Evolutionary conservation across 2,329 filamentous ascomycete genomes (phyloP).

Genomic region (Waltergamsia citrina): DNA sequence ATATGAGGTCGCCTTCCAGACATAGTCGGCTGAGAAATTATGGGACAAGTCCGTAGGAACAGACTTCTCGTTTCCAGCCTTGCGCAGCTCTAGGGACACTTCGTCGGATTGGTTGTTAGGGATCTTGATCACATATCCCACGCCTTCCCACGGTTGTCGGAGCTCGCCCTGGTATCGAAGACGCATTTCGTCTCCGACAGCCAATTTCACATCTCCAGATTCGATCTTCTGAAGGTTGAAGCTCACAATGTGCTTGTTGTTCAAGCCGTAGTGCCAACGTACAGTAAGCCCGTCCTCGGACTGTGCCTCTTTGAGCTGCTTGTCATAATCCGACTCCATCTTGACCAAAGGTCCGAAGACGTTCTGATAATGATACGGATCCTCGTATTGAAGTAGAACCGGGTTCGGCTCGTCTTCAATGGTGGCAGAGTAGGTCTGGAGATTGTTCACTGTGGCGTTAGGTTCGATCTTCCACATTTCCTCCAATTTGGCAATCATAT

Average conservation of each 20-base stretch:
- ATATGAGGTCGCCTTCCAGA: conserved; percentile 99
- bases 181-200: conserved; percentile 97
- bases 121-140: conserved; percentile 98
- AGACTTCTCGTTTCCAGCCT: conserved; percentile 91
- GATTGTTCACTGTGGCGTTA: conserved; percentile 75
- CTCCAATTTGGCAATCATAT: conserved; percentile 92
- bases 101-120: conserved; percentile 99
- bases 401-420: conserved; percentile 93
- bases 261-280: conserved; percentile 88
- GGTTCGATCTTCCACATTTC: conserved; percentile 98
- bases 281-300: conserved; percentile 93
- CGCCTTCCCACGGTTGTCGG: conserved; percentile 87
- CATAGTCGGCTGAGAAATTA: conserved; percentile 97
- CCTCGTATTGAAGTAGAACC: conserved; percentile 87
- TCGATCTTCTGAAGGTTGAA: conserved; percentile 96
- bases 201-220: conserved; percentile 93
- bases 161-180: conserved; percentile 93
- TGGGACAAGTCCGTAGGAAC: conserved; percentile 94
- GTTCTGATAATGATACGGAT: conserved; percentile 97
- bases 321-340: conserved; percentile 98
- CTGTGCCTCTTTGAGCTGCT: conserved; percentile 96
- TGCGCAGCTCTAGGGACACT: conserved; percentile 87
- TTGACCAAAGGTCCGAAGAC: conserved; percentile 97
- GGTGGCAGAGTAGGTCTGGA: conserved; percentile 84
- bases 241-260: conserved; percentile 94